Base-by-base conservation (phyloP, 2,329 filamentous ascomycete species). In the Penicillium sp. region DNA sequence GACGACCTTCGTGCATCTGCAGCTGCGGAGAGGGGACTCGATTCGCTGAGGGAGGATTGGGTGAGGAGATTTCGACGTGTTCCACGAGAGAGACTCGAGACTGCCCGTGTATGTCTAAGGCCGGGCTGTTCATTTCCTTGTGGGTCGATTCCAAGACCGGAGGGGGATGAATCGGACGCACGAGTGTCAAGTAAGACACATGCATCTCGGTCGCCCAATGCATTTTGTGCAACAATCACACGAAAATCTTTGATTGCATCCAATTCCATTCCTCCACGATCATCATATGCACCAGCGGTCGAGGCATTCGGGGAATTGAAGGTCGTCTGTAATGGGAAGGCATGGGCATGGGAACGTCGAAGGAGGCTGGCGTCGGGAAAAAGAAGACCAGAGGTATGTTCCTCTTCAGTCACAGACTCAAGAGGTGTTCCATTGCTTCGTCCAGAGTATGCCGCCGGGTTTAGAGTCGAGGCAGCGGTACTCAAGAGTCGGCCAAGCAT, bases 361-460 rank as follows among this genome's bases (percentile, higher is more conserved):
- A 75, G 74, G 14, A 74, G 67, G 55, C 69, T 77, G 38, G 72
- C 70, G 64, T 78, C 76, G 33, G 77, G 78, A 58, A 78, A 80
- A 50, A 80, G 67, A 43, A 80, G 70, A 37, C 75, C 74, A 43
- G 77, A 77, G 5, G 77, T 80, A 60, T 80, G 77, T 58, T 78
- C 76, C 61, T 80, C 77, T 58, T 80, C 77, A 1, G 76, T 79
- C 25, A 78, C 75, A 25, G 77, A 80, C 61, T 80, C 77, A 19
- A 78, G 72, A 30, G 73, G 71, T 25, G 69, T 66, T 16, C 69
- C 59, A 56, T 66, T 53, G 35, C 69, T 73, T 53, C 74, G 71
- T 41, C 69, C 65, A 38, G 69, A 68, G 56, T 76, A 75, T 7
- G 68, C 60, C n/a, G 73, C 65, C 17, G 75, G 71, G 61, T 73